A percentile compares a stretch with the other conserved stretches of the same genome.
Conservation (phyloP, 1,139 yeast genomes). For the Pneumocystis wakefieldiae region DNA sequence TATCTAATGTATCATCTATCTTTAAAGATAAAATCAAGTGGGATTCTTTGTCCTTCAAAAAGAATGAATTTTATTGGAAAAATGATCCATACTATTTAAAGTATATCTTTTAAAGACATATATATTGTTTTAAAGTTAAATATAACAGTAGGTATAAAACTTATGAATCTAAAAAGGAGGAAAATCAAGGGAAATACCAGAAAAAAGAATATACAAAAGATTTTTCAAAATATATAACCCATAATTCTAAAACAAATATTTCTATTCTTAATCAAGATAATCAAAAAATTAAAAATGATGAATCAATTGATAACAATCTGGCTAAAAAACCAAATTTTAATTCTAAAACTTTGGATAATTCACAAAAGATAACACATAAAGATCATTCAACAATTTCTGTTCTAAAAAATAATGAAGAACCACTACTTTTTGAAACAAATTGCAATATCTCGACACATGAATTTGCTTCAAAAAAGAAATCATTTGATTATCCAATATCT, state of each 20-base stretch:
- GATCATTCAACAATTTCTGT: not conserved
- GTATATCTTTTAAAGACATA: not conserved
- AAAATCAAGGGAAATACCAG: not conserved
- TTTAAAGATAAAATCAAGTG: not conserved
- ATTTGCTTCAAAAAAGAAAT: not conserved
- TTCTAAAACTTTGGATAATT: not conserved
- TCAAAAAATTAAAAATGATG: not conserved
- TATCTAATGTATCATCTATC: not conserved
- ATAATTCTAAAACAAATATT: not conserved
- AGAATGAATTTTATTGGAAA: not conserved
- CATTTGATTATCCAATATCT: not conserved
- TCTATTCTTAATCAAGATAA: not conserved
- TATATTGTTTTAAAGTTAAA: not conserved
- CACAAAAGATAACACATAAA: not conserved
- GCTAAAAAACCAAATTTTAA: not conserved
- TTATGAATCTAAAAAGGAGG: not conserved
- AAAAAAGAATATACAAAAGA: not conserved
- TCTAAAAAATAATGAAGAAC: not conserved
- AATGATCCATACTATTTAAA: not conserved
- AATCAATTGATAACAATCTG: not conserved
- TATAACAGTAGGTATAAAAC: not conserved
- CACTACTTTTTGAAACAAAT: not conserved
- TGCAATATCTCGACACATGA: not conserved
- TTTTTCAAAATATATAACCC: not conserved
- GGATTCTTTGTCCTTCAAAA: not conserved